A percentile compares a stretch with the other conserved stretches of the same genome.
These are phyloP conservation scores for Sistotremastrum niveocremeum DNA, from an alignment of 768 basidiomycete species.

Conservation along the genomic window DNA sequence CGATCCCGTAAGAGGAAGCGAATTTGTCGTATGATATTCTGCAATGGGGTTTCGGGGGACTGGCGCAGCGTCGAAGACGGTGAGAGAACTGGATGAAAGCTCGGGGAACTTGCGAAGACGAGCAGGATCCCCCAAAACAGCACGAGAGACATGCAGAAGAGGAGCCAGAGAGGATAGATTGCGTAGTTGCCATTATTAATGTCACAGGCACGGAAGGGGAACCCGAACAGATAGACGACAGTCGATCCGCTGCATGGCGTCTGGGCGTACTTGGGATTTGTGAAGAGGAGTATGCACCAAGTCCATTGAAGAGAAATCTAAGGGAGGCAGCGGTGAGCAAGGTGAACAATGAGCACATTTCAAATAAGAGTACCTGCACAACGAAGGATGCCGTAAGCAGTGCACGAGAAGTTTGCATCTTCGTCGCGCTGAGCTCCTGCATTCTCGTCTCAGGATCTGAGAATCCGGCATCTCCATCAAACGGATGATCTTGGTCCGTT, in stretches of 20 bases:
- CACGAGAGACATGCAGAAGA: constrained; percentile 4
- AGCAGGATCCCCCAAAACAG: constrained; percentile 2
- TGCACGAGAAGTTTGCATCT: too few species aligned
- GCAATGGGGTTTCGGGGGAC: too few species aligned
- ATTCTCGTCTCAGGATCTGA: background rate
- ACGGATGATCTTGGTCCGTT: too few species aligned
- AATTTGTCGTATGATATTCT: too few species aligned
- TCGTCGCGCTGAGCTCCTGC: background rate
- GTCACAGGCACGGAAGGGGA: constrained; percentile 1
- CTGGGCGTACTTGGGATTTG: constrained; percentile 5
- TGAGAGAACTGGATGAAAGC: too few species aligned
- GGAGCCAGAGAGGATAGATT: constrained; percentile 4
- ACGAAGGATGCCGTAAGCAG: too few species aligned
- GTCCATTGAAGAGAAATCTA: constrained; percentile 6
- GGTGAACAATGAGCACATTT: too few species aligned
- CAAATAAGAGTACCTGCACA: background rate
- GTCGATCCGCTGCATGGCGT: constrained; percentile 2
- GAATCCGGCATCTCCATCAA: too few species aligned
- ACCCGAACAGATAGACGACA: constrained; percentile 3
- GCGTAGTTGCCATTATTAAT: constrained; percentile 2
- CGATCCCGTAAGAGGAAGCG: too few species aligned
- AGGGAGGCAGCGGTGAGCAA: background rate
- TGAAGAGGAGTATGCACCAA: constrained; percentile 5
- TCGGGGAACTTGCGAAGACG: background rate
- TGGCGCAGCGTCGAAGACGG: too few species aligned